These are phyloP conservation scores for Dioscorea zingiberensis DNA, from an alignment of 106 monocot genomes.

Conservation along the genomic window DNA sequence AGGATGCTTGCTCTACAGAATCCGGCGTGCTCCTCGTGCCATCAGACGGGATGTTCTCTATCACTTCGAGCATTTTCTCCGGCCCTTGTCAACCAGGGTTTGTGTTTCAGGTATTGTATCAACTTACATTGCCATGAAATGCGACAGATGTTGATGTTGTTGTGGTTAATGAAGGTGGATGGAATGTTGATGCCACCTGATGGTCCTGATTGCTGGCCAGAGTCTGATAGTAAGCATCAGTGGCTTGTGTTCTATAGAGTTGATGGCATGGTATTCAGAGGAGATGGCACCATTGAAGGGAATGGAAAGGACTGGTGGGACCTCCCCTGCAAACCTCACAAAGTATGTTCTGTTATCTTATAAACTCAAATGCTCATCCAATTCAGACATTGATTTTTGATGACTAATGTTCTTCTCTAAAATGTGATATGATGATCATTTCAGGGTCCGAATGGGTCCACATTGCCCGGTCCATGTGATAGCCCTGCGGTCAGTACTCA, in stretches of 20 bases:
- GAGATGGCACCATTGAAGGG: slow-evolving; percentile 76
- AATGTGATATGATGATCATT: too few relatives aligned
- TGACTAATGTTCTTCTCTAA: not conserved
- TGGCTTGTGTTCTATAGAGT: slow-evolving; percentile 84
- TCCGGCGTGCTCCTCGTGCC: slow-evolving; percentile 64
- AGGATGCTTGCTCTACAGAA: slow-evolving; percentile 53
- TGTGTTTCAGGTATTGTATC: slow-evolving; percentile 60
- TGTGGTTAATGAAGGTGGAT: slow-evolving; percentile 38
- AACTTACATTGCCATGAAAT: not conserved
- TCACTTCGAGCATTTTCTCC: slow-evolving; percentile 81
- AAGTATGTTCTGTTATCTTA: slow-evolving; percentile 25
- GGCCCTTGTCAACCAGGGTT: slow-evolving; percentile 80
- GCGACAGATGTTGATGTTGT: not conserved
- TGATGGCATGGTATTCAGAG: slow-evolving; percentile 67
- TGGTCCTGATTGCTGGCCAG: slow-evolving; percentile 88
- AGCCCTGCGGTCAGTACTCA: slow-evolving; percentile 68
- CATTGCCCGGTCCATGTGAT: slow-evolving; percentile 85
- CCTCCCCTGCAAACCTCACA: slow-evolving; percentile 97
- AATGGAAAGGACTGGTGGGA: slow-evolving; percentile 95
- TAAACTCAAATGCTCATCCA: not conserved
- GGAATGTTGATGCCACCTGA: slow-evolving; percentile 91
- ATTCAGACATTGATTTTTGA: not conserved
- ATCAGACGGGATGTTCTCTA: slow-evolving; percentile 54
- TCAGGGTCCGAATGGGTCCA: slow-evolving; percentile 92
- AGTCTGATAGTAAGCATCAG: slow-evolving; percentile 63